phyloP scores from a whole-genome alignment of 371 early-diverging fungal species.

The Actinomucor elegans region DNA sequence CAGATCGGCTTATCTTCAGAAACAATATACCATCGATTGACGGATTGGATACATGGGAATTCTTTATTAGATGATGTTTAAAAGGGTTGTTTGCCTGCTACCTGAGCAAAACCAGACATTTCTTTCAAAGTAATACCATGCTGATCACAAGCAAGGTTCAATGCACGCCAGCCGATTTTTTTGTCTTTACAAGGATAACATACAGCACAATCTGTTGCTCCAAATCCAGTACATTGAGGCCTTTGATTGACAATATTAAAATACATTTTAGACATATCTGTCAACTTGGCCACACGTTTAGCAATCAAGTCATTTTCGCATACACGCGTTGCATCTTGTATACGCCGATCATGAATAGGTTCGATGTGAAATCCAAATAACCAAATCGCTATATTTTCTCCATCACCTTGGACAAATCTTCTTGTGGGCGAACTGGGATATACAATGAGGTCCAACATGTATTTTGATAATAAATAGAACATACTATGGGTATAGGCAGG shows the following conservation, averaged over 20 bases:
- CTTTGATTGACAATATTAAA: slow-evolving; percentile 42
- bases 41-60: no score
- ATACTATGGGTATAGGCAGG: slow-evolving; percentile 60
- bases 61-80: no score
- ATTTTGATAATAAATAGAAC: slow-evolving; percentile 56
- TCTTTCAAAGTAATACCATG: slow-evolving; percentile 43
- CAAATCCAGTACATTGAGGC: slow-evolving; percentile 29
- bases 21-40: no score
- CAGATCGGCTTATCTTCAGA: no score
- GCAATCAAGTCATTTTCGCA: slow-evolving; percentile 63
- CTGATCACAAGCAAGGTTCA: slow-evolving; percentile 52
- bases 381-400: slow-evolving; percentile 63
- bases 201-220: slow-evolving; percentile 41
- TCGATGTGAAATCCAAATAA: slow-evolving; percentile 55
- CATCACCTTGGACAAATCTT: slow-evolving; percentile 53
- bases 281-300: slow-evolving; percentile 39
- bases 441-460: slow-evolving; percentile 47
- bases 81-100: slow-evolving; percentile 9
- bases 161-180: slow-evolving; percentile 48
- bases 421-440: slow-evolving; percentile 29
- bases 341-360: slow-evolving; percentile 58
- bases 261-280: slow-evolving; percentile 55
- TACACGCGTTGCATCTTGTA: slow-evolving; percentile 49
- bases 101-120: slow-evolving; percentile 22
- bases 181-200: slow-evolving; percentile 61